Conservation (phyloP, 805 yeast genomes). For the Henningerozyma blattae region DNA sequence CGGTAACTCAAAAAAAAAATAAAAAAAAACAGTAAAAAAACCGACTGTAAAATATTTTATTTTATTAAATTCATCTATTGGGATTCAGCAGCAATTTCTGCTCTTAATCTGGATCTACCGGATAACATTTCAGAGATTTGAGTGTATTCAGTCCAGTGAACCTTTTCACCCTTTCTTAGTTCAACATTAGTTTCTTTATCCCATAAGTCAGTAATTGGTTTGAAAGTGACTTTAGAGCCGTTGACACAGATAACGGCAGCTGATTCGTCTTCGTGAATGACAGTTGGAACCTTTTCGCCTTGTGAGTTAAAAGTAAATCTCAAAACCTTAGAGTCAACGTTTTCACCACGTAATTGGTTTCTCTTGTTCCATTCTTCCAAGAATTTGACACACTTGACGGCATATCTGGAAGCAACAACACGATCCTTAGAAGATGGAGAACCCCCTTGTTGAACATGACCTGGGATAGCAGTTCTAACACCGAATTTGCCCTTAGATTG, state of each 20-base stretch:
- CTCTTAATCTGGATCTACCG: slow-evolving; percentile 49
- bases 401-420: slow-evolving; percentile 78
- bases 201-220: slow-evolving; percentile 46
- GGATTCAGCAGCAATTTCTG: slow-evolving; percentile 19
- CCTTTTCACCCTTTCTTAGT: slow-evolving; percentile 51
- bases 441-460: slow-evolving; percentile 97
- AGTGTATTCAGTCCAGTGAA: slow-evolving; percentile 58
- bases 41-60: too few relatives aligned
- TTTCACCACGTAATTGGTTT: slow-evolving; percentile 19
- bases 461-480: slow-evolving; percentile 91
- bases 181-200: slow-evolving; percentile 44
- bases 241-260: slow-evolving; percentile 62
- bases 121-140: slow-evolving; percentile 57
- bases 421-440: slow-evolving; percentile 92
- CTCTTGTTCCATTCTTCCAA: slow-evolving; percentile 51
- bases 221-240: slow-evolving; percentile 52
- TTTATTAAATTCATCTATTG: too few relatives aligned
- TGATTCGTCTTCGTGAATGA: slow-evolving; percentile 29
- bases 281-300: slow-evolving; percentile 36
- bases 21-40: too few relatives aligned
- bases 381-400: slow-evolving; percentile 80
- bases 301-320: slow-evolving; percentile 37
- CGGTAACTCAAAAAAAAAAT: too few relatives aligned
- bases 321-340: slow-evolving; percentile 32
- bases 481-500: slow-evolving; percentile 72